Conservation (phyloP, 805 yeast genomes). For the Metschnikowia similis region DNA sequence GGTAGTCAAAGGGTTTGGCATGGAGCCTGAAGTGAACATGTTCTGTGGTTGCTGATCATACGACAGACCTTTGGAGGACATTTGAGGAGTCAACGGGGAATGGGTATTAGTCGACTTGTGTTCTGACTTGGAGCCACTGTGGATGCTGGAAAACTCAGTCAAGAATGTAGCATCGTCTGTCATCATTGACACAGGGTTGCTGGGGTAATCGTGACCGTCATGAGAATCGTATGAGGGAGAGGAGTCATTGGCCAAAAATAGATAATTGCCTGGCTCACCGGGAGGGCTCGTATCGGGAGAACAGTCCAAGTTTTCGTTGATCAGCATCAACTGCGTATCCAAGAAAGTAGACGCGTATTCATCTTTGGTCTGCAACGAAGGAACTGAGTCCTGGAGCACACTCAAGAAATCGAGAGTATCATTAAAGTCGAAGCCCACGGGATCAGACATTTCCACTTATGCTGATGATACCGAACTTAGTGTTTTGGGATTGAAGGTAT, state of each 20-base stretch:
- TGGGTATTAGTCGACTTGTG: not conserved
- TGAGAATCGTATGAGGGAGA: not conserved
- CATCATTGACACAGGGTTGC: not conserved
- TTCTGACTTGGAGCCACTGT: not conserved
- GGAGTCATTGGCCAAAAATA: not conserved
- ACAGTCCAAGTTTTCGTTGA: not conserved
- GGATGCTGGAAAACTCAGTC: conserved; percentile 3
- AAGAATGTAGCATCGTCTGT: conserved; percentile 3
- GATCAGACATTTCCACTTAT: not conserved
- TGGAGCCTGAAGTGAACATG: not conserved
- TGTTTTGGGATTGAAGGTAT: too few species aligned
- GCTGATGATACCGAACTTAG: not conserved
- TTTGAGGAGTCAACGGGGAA: conserved; percentile 2
- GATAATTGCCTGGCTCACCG: not conserved
- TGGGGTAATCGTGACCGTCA: not conserved
- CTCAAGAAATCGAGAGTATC: conserved; percentile 2
- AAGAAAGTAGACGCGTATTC: not conserved
- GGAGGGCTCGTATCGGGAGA: not conserved
- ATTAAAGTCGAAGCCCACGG: conserved; percentile 1
- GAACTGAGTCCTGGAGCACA: conserved; percentile 3
- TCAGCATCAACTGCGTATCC: conserved; percentile 1
- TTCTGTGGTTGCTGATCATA: not conserved
- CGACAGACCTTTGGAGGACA: conserved; percentile 2
- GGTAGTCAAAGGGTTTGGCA: not conserved
- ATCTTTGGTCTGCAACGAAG: not conserved